A percentile compares a stretch with the other conserved stretches of the same genome.
Evolutionary conservation across 1,139 yeast species (phyloP).

Genomic region (Pichia sp.): DNA sequence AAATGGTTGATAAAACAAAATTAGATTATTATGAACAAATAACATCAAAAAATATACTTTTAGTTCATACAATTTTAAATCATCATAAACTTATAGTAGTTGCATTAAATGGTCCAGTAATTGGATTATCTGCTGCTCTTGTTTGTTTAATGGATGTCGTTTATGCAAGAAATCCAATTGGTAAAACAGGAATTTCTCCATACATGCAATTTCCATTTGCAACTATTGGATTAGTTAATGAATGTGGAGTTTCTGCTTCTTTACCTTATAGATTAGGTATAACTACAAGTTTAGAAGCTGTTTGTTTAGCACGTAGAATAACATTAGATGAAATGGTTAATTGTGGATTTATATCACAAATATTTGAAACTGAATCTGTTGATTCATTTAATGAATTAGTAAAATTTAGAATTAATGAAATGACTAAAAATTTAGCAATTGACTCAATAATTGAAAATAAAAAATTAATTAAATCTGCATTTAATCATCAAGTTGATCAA

Average conservation of each 20-base stretch:
- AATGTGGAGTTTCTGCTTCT: conserved; percentile 72
- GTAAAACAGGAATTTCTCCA: conserved; percentile 29
- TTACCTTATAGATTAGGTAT: conserved; percentile 67
- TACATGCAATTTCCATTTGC: conserved; percentile 57
- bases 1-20: conserved; percentile 21
- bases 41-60: conserved; percentile 57
- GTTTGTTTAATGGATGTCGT: conserved; percentile 73
- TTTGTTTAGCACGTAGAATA: conserved; percentile 64
- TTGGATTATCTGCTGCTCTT: conserved; percentile 73
- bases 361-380: conserved; percentile 40
- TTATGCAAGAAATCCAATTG: conserved; percentile 52
- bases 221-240: conserved; percentile 77
- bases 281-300: conserved; percentile 68
- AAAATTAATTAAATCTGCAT: conserved; percentile 39
- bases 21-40: conserved; percentile 23
- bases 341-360: conserved; percentile 58
- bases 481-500: conserved; percentile 24
- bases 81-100: conserved; percentile 70
- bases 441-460: conserved; percentile 61
- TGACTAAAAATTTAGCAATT: conserved; percentile 46
- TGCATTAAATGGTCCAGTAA: conserved; percentile 83
- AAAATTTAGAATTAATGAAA: conserved; percentile 39
- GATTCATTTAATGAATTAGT: conserved; percentile 59
- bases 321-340: conserved; percentile 50
- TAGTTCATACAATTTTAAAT: conserved; percentile 63